A percentile compares a stretch with the other conserved stretches of the same genome.
Conservation (phyloP, 2,329 filamentous ascomycete genomes). For the Aspergillus texensis region DNA sequence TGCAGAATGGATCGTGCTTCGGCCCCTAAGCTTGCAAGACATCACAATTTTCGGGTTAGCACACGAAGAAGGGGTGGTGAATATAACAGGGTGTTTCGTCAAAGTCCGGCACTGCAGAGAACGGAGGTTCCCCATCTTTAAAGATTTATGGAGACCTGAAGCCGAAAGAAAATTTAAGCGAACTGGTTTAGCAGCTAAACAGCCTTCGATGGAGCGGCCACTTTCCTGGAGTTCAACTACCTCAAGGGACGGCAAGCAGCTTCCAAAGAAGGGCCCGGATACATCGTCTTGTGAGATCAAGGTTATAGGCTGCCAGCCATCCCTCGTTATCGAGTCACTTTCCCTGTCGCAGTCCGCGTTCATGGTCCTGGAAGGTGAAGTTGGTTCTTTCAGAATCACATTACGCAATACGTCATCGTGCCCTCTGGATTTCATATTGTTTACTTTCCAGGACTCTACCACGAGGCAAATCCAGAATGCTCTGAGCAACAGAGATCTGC, state of each 20-base stretch:
- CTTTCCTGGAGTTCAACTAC: conserved; percentile 48
- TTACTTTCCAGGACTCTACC: conserved; percentile 88
- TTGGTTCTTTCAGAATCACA: conserved; percentile 73
- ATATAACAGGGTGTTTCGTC: conserved; percentile 75
- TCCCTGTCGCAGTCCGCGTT: conserved; percentile 81
- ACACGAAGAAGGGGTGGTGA: conserved; percentile 66
- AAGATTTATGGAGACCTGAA: conserved; percentile 72
- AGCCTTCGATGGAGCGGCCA: conserved; percentile 50
- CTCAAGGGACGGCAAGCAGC: conserved; percentile 37
- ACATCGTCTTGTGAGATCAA: conserved; percentile 57
- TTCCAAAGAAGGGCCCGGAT: conserved; percentile 38
- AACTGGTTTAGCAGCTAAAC: conserved; percentile 66
- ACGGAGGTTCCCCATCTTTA: conserved; percentile 81
- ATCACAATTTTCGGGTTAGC: conserved; percentile 72
- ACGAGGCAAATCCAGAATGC: conserved; percentile 75
- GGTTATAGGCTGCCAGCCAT: conserved; percentile 78
- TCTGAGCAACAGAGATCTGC: conserved; percentile 73
- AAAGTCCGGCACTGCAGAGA: conserved; percentile 81
- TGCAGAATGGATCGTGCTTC: conserved; percentile 68
- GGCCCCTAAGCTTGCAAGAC: conserved; percentile 80
- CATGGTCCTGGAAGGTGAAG: conserved; percentile 92
- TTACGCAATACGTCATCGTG: conserved; percentile 77
- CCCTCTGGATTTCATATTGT: conserved; percentile 79
- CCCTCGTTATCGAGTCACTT: conserved; percentile 73
- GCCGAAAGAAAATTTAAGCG: conserved; percentile 74